Percentiles rank a stretch among this genome's conserved stretches.
Conservation (phyloP, 306 rosid species). For the Vigna mungo region DNA sequence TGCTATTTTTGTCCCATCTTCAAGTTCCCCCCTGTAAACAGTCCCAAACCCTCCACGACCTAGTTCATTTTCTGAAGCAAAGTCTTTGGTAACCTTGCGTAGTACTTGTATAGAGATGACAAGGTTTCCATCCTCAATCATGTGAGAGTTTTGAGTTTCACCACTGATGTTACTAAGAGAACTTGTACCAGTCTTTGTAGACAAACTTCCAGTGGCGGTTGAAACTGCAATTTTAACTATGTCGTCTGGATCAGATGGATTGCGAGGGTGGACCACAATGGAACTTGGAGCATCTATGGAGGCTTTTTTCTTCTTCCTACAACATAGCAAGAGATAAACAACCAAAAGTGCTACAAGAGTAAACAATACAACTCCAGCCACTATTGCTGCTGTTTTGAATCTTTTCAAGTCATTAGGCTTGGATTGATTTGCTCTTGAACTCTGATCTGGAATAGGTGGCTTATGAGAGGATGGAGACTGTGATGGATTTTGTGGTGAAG, state of each 20-base stretch:
- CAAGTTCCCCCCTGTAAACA: slow-evolving; percentile 86
- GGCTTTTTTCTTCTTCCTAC: slow-evolving; percentile 53
- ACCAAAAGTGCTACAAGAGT: slow-evolving; percentile 42
- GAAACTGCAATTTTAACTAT: slow-evolving; percentile 66
- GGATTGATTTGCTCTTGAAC: slow-evolving; percentile 44
- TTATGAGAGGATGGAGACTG: slow-evolving; percentile 42
- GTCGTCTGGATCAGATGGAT: slow-evolving; percentile 62
- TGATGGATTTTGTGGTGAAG: slow-evolving; percentile 44
- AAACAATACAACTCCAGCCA: slow-evolving; percentile 46
- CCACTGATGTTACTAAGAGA: slow-evolving; percentile 55
- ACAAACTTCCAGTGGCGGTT: slow-evolving; percentile 56
- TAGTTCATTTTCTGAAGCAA: slow-evolving; percentile 71
- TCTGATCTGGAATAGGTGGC: slow-evolving; percentile 34
- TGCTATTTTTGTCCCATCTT: slow-evolving; percentile 74
- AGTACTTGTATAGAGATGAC: slow-evolving; percentile 73
- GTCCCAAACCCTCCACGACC: slow-evolving; percentile 91
- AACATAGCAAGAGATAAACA: slow-evolving; percentile 51
- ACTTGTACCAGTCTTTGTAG: slow-evolving; percentile 60
- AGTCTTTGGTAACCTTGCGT: slow-evolving; percentile 67
- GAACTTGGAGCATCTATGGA: slow-evolving; percentile 55
- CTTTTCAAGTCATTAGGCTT: slow-evolving; percentile 42
- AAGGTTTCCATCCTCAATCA: slow-evolving; percentile 64
- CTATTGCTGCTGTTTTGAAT: slow-evolving; percentile 42
- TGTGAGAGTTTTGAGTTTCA: slow-evolving; percentile 59
- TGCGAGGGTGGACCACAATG: slow-evolving; percentile 71